These are phyloP conservation scores for Fibroporia radiculosa DNA, from an alignment of 768 basidiomycete species.

Conservation along the genomic window DNA sequence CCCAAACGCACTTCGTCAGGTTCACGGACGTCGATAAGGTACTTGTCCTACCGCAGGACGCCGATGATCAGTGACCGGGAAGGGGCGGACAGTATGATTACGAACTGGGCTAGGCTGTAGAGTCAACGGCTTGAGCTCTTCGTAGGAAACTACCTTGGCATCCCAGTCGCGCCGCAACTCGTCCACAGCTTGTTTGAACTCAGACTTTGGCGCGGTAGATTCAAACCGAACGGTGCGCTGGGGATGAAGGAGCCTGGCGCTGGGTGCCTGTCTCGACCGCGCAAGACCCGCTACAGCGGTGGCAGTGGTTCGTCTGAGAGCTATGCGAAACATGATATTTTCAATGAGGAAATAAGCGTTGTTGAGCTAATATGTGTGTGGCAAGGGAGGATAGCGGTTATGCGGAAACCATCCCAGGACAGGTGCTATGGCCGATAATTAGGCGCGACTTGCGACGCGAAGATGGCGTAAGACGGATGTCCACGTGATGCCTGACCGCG, in stretches of 20 bases:
- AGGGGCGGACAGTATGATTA: conserved; percentile 9
- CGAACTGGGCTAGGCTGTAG: conserved; percentile 62
- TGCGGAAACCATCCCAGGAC: too few relatives aligned
- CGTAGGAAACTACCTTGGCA: conserved; percentile 64
- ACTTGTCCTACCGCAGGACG: conserved; percentile 46
- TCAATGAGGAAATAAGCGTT: too few relatives aligned
- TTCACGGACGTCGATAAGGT: conserved; percentile 88
- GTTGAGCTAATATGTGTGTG: too few relatives aligned
- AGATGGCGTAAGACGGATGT: background rate
- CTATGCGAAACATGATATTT: conserved; percentile 17
- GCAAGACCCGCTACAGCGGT: conserved; percentile 1
- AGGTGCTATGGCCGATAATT: conserved; percentile 6
- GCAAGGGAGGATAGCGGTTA: too few relatives aligned
- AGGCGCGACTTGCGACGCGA: conserved; percentile 13
- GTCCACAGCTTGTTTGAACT: conserved; percentile 30
- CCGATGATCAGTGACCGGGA: conserved; percentile 4
- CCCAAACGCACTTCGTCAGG: conserved; percentile 87
- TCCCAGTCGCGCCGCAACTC: conserved; percentile 67
- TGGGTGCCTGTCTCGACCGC: background rate
- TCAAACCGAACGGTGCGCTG: conserved; percentile 5
- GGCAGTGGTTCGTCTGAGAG: conserved; percentile 5
- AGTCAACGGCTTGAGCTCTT: conserved; percentile 74
- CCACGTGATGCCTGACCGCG: background rate
- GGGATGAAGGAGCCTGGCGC: conserved; percentile 1
- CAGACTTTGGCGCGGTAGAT: conserved; percentile 3